Evolutionary conservation across 148 eudicot genomes (phyloP), one percentile per base, ranked within the genome.

Genomic region (Euryodendron excelsum): DNA sequence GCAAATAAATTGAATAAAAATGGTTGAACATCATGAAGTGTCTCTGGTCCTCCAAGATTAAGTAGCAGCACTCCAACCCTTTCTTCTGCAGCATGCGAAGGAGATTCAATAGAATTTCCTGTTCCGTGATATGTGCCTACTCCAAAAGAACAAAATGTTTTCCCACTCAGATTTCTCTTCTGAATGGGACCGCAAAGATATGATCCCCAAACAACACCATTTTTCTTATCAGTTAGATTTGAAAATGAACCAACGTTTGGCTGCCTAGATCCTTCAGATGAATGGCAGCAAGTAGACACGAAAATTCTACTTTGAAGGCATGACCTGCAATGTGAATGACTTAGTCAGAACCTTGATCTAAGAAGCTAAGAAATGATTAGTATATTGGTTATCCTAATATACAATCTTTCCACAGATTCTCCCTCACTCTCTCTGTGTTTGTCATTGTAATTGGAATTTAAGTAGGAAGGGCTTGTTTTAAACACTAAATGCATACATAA

Each of bases 21-120:
- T 7, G 97, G 98, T 78, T 94, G 97, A 82, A 94, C 98, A 81
- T 94, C 97, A 72, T 94, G 58, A 48, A 94, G 95, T 13, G 92
- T 89, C 10, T 94, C 98, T 12, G 98, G 98, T 64, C 98, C 98
- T 73, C 98, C 98, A 61, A 94, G 90, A 85, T 94, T 94, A 82
- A 94, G 79, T 53, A 94, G 97, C 81, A 94, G 80, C 65, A 94
- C 98, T 56, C 98, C 98, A 62, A 94, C 85, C 81, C 86, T 94
- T 66, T 94, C 98, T 78, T 94, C 97, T 39, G 80, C 77, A 39
- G 79, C 81, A 39, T 84, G 88, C 37, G 92, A 80, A 63, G 83
- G 77, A 79, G 91, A 88, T 72, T 82, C 90, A 39, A 76, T 69
- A 52, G 74, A 63, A 61, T 71, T 80, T 48, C 82, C 90, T 13